Conservation (phyloP, 1,284 basidiomycete genomes). For the Cryptococcus sp. region DNA sequence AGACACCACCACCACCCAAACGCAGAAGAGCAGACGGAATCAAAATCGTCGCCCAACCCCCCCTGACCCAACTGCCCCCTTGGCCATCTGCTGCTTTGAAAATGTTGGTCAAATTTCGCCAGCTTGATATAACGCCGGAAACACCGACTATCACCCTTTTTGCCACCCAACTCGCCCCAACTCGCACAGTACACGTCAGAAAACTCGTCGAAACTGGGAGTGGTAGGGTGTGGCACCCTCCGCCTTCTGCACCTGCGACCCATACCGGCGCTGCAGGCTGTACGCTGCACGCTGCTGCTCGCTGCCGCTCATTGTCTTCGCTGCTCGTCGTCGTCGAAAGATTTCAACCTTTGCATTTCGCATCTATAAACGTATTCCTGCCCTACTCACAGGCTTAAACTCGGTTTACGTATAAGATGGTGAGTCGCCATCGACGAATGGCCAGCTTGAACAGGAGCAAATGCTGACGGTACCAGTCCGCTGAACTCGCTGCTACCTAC, state of each 20-base stretch:
- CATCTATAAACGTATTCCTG: constrained; percentile 13
- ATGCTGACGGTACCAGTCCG: constrained; percentile 21
- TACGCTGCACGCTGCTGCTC: no score
- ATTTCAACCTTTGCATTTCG: constrained; percentile 1
- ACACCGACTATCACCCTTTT: constrained; percentile 12
- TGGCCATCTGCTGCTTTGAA: not conserved
- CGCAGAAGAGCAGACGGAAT: not conserved
- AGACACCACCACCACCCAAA: no score
- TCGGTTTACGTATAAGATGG: constrained; percentile 11
- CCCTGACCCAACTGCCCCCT: not conserved
- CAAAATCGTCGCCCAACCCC: not conserved
- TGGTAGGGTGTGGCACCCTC: not conserved
- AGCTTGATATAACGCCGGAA: constrained; percentile 18
- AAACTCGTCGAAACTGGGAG: not conserved
- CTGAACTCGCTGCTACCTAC: constrained; percentile 72
- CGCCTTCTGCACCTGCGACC: not conserved
- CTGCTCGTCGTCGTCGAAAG: not conserved
- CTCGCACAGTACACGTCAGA: constrained; percentile 1
- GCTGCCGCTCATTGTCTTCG: no score
- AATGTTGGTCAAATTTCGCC: constrained; percentile 12
- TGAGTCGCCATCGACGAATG: constrained; percentile 2
- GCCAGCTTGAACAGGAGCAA: no score
- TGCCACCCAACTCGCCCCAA: not conserved
- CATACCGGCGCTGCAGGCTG: no score
- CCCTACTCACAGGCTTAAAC: constrained; percentile 10